Evolutionary conservation across 805 yeast species (phyloP), one percentile per base, ranked within the genome.

Genomic region (Yueomyces sp.): DNA sequence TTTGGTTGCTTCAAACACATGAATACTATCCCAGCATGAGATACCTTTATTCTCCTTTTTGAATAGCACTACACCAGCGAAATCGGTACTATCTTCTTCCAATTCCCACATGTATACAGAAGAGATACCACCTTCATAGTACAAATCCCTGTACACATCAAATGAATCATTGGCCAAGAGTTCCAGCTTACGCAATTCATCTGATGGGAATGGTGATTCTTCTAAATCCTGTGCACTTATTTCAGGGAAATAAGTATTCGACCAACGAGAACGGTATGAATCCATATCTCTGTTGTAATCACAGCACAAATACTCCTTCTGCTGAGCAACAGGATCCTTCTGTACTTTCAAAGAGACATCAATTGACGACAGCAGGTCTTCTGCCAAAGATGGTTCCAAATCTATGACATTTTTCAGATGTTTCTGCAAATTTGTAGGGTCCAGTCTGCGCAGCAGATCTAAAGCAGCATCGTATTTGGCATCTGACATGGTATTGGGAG

Each of bases 231-330:
- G 79, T 5, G 68, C 66, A 4, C 53, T 43, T 39, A 58, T 45
- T 40, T 50, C 51, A 8, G 63, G 62, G 41, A 49, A 55, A 63
- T 84, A 90, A 47, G 70, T 69, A 58, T 86, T 86, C 26, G 85
- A 73, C 86, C 90, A 87, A 4, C 97, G 98, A 0, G 95, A 84
- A 52, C 97, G 73, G 64, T 74, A 84, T 26, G 88, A 79, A 63
- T 90, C 97, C 5, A 94, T 88, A 57, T 90, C 98, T 52, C 98
- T 73, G 63, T 90, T 90, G 61, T 90, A 90, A 61, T 90, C 98
- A 64, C 97, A 90, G 42, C 88, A 76, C 45, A 90, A 70, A 59
- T 71, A 90, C 46, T 73, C 74, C 62, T 82, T 82, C 30, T 56
- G 50, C 2, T 58, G 47, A 38, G 75, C 66, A 37, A 67, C 64